phyloP scores from a whole-genome alignment of 192 early-diverging fungal species.

The Chytriomyces confervae region DNA sequence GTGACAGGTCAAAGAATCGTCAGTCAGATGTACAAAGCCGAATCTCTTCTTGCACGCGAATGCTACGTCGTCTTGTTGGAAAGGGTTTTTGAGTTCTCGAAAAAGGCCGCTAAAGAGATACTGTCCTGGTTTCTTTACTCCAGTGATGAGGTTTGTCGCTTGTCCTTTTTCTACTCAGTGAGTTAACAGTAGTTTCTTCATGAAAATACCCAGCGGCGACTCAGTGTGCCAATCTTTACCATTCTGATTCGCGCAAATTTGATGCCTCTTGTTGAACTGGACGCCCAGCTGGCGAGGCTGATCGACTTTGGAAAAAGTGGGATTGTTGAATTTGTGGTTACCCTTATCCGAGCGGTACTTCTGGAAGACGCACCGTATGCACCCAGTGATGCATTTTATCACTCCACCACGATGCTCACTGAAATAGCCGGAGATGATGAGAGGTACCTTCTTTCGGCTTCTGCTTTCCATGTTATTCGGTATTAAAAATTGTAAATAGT shows the following conservation, averaged over 20 bases:
- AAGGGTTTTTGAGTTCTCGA: conserved; percentile 83
- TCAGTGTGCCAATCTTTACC: conserved; percentile 82
- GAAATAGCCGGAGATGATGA: not conserved
- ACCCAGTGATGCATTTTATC: conserved; percentile 51
- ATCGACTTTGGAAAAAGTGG: conserved; percentile 76
- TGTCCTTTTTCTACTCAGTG: not conserved
- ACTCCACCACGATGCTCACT: conserved; percentile 76
- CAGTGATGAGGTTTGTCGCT: conserved; percentile 75
- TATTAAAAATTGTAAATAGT: conserved; percentile 24
- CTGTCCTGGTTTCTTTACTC: conserved; percentile 90
- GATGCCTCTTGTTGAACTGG: conserved; percentile 79
- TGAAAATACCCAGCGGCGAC: conserved; percentile 68
- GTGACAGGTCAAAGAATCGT: conserved; percentile 91
- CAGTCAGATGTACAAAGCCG: conserved; percentile 79
- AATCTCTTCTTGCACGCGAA: conserved; percentile 76
- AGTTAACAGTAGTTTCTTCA: not conserved
- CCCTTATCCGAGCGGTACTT: conserved; percentile 75
- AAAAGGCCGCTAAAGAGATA: conserved; percentile 81
- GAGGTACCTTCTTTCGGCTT: not conserved
- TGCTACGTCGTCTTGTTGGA: conserved; percentile 83
- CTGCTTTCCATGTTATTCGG: not conserved
- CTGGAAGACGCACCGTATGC: conserved; percentile 61
- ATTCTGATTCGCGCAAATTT: conserved; percentile 82
- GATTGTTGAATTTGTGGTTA: conserved; percentile 78
- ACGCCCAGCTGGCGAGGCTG: conserved; percentile 84